These are phyloP conservation scores for Colletotrichum salicis DNA, from an alignment of 2,329 filamentous ascomycete genomes.

Conservation along the genomic window DNA sequence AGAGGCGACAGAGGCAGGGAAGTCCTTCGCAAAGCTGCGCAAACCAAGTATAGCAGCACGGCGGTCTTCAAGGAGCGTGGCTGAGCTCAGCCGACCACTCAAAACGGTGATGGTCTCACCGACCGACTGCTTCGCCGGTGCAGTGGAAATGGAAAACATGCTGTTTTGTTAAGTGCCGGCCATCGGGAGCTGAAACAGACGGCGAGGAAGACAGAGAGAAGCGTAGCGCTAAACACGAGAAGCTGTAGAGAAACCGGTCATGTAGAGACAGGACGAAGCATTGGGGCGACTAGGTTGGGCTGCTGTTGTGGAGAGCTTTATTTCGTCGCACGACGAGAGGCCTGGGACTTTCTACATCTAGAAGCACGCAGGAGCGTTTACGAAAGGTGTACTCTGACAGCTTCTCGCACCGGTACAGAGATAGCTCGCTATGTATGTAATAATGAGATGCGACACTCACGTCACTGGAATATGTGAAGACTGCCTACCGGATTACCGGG, in stretches of 20 bases:
- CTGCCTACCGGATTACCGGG: not conserved
- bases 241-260: not conserved
- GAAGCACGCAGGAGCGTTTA: not conserved
- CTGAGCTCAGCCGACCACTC: conserved; percentile 86
- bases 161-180: conserved; percentile 30
- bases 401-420: not conserved
- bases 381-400: not conserved
- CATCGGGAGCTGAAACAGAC: conserved; percentile 23
- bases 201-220: not conserved
- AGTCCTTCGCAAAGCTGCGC: conserved; percentile 95
- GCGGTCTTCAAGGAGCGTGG: conserved; percentile 92
- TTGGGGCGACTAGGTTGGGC: not conserved
- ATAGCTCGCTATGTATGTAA: not conserved
- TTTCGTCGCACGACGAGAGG: not conserved
- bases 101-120: conserved; percentile 93
- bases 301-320: not conserved
- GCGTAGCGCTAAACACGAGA: not conserved
- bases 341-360: not conserved
- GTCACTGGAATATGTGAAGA: not conserved
- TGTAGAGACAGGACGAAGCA: not conserved
- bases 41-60: conserved; percentile 92
- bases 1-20: conserved; percentile 93
- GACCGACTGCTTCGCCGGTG: conserved; percentile 95
- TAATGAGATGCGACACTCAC: not conserved
- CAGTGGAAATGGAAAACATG: conserved; percentile 74